phyloP scores from a whole-genome alignment of 805 yeast genomes.

The Candida quercuum region DNA sequence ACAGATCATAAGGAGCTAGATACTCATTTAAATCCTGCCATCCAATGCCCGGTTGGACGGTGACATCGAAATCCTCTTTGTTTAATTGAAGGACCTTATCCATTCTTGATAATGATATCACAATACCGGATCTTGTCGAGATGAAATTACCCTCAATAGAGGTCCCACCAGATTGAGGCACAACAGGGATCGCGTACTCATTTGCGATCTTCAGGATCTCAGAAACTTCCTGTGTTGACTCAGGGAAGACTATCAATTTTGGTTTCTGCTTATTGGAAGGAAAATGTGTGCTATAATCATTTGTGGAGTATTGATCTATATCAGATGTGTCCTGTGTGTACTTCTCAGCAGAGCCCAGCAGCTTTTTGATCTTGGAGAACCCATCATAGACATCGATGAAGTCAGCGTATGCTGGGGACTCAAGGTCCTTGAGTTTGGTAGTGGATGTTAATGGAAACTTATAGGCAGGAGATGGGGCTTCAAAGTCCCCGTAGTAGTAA shows the following conservation, averaged over 20 bases:
- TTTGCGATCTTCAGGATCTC: conserved; percentile 51
- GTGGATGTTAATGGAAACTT: conserved; percentile 30
- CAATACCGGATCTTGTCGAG: conserved; percentile 56
- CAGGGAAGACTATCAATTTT: conserved; percentile 50
- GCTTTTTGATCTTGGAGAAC: conserved; percentile 36
- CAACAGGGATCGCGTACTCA: conserved; percentile 56
- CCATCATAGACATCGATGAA: conserved; percentile 37
- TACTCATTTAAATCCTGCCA: conserved; percentile 61
- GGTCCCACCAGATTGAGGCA: conserved; percentile 71
- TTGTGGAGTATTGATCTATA: conserved; percentile 31
- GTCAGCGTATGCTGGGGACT: conserved; percentile 47
- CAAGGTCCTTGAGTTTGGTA: conserved; percentile 35
- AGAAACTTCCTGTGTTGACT: conserved; percentile 59
- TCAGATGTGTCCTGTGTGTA: conserved; percentile 36
- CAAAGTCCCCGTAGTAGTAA: background rate
- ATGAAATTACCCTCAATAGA: conserved; percentile 74
- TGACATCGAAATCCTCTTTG: conserved; percentile 57
- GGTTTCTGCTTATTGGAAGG: conserved; percentile 43
- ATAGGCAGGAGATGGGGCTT: background rate
- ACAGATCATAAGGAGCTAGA: conserved; percentile 45
- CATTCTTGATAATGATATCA: conserved; percentile 43
- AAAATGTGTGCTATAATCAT: conserved; percentile 49
- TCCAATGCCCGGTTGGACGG: conserved; percentile 68
- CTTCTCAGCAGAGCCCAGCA: conserved; percentile 43
- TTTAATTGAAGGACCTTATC: conserved; percentile 47